Conservation (phyloP, 164 flowering plant species). For the Stephania japonica region DNA sequence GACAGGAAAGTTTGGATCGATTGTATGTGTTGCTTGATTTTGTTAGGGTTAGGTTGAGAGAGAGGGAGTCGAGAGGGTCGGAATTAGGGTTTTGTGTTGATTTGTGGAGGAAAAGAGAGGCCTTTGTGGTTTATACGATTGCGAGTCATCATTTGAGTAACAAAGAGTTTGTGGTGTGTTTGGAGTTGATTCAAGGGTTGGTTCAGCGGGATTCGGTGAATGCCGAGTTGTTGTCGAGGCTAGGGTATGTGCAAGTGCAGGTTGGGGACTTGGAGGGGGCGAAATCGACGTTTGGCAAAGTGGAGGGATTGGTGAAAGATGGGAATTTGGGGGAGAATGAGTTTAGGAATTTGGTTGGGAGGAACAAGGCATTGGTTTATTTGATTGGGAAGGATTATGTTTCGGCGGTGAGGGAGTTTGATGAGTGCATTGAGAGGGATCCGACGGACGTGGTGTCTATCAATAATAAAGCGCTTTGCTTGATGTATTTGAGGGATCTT, state of each 20-base stretch:
- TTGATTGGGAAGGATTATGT: slow-evolving; percentile 89
- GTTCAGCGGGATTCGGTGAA: slow-evolving; percentile 21
- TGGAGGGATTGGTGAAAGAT: slow-evolving; percentile 41
- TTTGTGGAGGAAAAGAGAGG: slow-evolving; percentile 65
- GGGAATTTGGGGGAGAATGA: slow-evolving; percentile 23
- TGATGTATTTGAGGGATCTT: slow-evolving; percentile 96
- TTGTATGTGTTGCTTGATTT: slow-evolving; percentile 56
- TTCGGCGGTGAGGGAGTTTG: slow-evolving; percentile 94
- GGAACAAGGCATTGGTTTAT: slow-evolving; percentile 78
- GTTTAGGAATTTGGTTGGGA: slow-evolving; percentile 55
- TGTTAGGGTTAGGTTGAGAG: slow-evolving; percentile 28
- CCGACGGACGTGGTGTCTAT: slow-evolving; percentile 62
- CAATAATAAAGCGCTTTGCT: slow-evolving; percentile 85
- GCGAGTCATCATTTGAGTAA: slow-evolving; percentile 51
- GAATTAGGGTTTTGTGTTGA: slow-evolving; percentile 16
- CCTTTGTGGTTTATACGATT: slow-evolving; percentile 45
- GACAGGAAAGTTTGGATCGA: slow-evolving; percentile 60
- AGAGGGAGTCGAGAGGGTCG: slow-evolving; percentile 10
- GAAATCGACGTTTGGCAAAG: slow-evolving; percentile 38
- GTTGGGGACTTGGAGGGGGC: slow-evolving; percentile 85
- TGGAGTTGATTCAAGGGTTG: slow-evolving; percentile 43
- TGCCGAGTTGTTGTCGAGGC: slow-evolving; percentile 54
- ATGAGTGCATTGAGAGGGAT: slow-evolving; percentile 84
- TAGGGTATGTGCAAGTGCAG: slow-evolving; percentile 80
- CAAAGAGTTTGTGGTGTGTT: slow-evolving; percentile 60